Percentiles rank a stretch among this genome's conserved stretches.
Evolutionary conservation across 2,329 filamentous ascomycete species (phyloP).

Genomic region (Elsinoe necatrix): DNA sequence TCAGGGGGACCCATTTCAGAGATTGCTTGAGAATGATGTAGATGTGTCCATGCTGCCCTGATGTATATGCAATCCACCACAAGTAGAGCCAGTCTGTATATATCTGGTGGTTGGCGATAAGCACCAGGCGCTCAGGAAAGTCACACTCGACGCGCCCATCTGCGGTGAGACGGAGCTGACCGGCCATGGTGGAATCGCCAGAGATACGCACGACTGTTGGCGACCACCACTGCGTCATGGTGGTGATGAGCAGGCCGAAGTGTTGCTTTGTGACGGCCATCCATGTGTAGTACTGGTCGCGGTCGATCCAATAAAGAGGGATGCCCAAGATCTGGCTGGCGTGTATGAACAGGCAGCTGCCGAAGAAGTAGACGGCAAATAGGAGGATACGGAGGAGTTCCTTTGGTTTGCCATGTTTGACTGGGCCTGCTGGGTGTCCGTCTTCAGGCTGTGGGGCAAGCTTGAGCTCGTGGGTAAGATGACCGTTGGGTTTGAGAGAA

Average conservation of each 20-base stretch:
- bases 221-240: constrained; percentile 81
- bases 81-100: constrained; percentile 90
- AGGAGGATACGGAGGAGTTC: constrained; percentile 37
- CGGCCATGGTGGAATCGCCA: constrained; percentile 69
- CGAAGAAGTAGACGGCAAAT: constrained; percentile 40
- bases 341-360: constrained; percentile 40
- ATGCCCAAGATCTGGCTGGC: constrained; percentile 63
- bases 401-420: constrained; percentile 36
- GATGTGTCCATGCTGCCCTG: constrained; percentile 72
- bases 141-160: constrained; percentile 69
- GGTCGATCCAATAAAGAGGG: constrained; percentile 65
- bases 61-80: constrained; percentile 89
- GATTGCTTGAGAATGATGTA: constrained; percentile 90
- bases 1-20: constrained; percentile 69
- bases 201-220: constrained; percentile 75
- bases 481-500: not conserved
- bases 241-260: constrained; percentile 67
- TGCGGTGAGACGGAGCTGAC: constrained; percentile 59
- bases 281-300: constrained; percentile 70
- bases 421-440: constrained; percentile 27
- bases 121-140: constrained; percentile 71
- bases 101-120: constrained; percentile 84
- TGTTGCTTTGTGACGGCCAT: constrained; percentile 80
- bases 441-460: not conserved
- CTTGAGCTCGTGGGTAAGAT: not conserved